Percentiles rank a stretch among this genome's conserved stretches.
These are phyloP conservation scores for Blastomyces parvus DNA, from an alignment of 2,329 filamentous ascomycete species.

Conservation along the genomic window DNA sequence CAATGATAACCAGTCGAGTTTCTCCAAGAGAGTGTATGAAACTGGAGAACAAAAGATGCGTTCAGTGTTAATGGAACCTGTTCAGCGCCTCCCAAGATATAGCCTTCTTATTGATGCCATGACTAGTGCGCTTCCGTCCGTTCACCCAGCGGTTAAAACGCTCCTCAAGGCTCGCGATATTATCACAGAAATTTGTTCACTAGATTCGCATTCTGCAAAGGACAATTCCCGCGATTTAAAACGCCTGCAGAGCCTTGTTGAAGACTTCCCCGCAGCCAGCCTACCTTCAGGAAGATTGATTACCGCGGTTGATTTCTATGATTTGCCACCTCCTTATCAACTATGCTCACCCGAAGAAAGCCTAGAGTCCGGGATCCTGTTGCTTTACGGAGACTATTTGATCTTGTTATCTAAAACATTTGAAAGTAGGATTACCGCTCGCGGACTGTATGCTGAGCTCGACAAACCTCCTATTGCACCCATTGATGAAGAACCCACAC, in stretches of 20 bases:
- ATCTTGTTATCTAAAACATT: constrained; percentile 64
- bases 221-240: constrained; percentile 66
- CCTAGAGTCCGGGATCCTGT: constrained; percentile 55
- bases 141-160: constrained; percentile 71
- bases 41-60: constrained; percentile 84
- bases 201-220: constrained; percentile 58
- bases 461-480: constrained; percentile 57
- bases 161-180: constrained; percentile 87
- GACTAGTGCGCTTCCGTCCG: constrained; percentile 70
- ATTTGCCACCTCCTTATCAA: constrained; percentile 64
- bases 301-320: constrained; percentile 67
- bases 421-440: constrained; percentile 56
- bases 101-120: constrained; percentile 96
- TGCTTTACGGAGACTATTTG: constrained; percentile 76
- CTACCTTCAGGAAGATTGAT: constrained; percentile 70
- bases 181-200: constrained; percentile 90
- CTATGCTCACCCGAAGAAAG: constrained; percentile 33
- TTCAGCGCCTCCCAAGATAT: constrained; percentile 88
- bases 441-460: constrained; percentile 71
- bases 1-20: constrained; percentile 66
- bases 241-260: constrained; percentile 64
- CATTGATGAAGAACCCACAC: constrained; percentile 6
- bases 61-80: constrained; percentile 89
- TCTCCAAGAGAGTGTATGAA: constrained; percentile 68
- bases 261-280: constrained; percentile 64